Conservation (phyloP, 1,139 yeast genomes). For the Kodamaea alishanica region DNA sequence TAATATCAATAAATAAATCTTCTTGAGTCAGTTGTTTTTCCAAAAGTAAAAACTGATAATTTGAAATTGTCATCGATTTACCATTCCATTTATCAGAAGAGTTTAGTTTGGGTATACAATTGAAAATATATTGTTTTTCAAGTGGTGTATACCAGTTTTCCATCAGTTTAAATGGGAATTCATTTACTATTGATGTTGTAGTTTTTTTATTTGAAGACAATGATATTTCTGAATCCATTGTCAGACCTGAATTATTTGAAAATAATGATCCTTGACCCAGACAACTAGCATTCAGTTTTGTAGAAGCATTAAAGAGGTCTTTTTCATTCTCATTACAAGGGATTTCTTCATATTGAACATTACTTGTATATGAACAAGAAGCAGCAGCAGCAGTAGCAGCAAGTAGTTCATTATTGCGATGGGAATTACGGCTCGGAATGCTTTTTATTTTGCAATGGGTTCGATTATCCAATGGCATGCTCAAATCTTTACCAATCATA, state of each 20-base stretch:
- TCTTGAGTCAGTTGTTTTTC: conserved; percentile 12
- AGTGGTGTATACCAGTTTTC: conserved; percentile 26
- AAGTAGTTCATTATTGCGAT: conserved; percentile 25
- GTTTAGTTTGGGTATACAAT: conserved; percentile 39
- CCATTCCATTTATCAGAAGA: conserved; percentile 43
- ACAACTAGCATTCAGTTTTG: not conserved
- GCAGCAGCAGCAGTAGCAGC: conserved; percentile 29
- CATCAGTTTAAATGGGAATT: conserved; percentile 3
- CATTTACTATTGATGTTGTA: not conserved
- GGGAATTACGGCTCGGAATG: conserved; percentile 25
- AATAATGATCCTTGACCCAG: too few species aligned
- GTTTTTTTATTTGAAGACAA: too few species aligned
- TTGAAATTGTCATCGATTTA: conserved; percentile 29
- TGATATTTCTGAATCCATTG: too few species aligned
- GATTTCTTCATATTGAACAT: not conserved
- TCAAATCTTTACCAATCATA: conserved; percentile 34
- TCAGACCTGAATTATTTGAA: too few species aligned
- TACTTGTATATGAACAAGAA: not conserved
- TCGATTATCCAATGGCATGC: conserved; percentile 32
- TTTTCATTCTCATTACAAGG: not conserved
- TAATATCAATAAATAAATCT: conserved; percentile 19
- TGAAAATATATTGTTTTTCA: conserved; percentile 38
- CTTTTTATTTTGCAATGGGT: conserved; percentile 28
- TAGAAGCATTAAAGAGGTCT: not conserved
- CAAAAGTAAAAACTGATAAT: conserved; percentile 20